Evolutionary conservation across 495 filamentous ascomycete genomes (phyloP).

Genomic region (Paragyromitra xinjiangensis): DNA sequence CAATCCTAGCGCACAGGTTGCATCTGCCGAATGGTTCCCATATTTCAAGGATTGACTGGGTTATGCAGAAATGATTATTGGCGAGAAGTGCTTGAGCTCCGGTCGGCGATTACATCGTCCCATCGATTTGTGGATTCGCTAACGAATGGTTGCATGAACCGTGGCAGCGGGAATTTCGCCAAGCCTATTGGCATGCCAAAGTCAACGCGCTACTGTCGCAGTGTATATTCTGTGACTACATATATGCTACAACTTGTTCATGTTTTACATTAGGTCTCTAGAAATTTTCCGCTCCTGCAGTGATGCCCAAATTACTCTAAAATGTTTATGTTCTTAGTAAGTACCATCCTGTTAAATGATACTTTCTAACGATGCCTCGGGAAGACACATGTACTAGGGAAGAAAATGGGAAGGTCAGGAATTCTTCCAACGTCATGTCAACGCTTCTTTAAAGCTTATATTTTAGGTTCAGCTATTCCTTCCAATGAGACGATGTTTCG

Average conservation of each 20-base stretch:
- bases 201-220: not conserved
- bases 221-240: not conserved
- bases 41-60: not conserved
- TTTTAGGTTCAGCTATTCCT: no score
- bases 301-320: not conserved
- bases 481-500: no score
- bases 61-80: not conserved
- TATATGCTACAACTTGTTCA: not conserved
- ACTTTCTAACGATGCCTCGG: no score
- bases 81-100: not conserved
- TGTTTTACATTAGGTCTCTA: not conserved
- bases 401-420: no score
- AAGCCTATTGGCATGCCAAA: not conserved
- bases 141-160: slow-evolving; percentile 2
- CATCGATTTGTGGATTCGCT: no score
- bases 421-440: no score
- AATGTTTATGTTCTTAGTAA: no score
- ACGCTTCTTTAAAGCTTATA: no score
- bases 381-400: no score
- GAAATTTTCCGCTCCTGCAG: not conserved
- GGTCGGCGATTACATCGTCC: not conserved
- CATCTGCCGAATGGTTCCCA: not conserved
- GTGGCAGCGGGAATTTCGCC: slow-evolving; percentile 1
- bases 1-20: no score
- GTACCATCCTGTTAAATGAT: no score